These are phyloP conservation scores for Mariannaea sp. DNA, from an alignment of 2,329 filamentous ascomycete genomes.

Conservation along the genomic window DNA sequence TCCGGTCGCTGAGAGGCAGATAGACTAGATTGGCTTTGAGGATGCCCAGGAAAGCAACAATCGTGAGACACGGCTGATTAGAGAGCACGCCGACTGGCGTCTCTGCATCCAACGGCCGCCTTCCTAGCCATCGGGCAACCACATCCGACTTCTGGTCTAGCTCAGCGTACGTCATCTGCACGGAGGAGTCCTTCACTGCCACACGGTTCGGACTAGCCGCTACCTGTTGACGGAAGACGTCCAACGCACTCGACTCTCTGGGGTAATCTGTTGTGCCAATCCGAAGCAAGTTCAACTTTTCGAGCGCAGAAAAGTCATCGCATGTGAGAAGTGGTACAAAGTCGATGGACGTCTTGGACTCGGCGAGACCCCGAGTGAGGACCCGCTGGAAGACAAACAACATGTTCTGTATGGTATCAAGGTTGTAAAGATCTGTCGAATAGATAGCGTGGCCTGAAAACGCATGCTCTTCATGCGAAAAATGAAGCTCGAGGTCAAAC, in stretches of 20 bases:
- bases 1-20: conserved; percentile 30
- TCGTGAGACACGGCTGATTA: conserved; percentile 31
- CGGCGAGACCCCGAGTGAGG: conserved; percentile 17
- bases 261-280: neutral
- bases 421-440: conserved; percentile 27
- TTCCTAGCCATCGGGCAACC: conserved; percentile 26
- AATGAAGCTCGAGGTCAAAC: conserved; percentile 35
- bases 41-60: conserved; percentile 31
- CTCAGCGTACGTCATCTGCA: conserved; percentile 30
- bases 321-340: neutral
- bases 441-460: conserved; percentile 14
- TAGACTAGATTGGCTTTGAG: conserved; percentile 36
- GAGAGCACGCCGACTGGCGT: conserved; percentile 27
- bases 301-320: neutral
- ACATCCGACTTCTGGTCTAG: conserved; percentile 27
- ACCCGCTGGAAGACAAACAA: conserved; percentile 23
- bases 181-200: conserved; percentile 26
- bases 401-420: conserved; percentile 24
- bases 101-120: conserved; percentile 12
- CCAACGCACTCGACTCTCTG: conserved; percentile 27
- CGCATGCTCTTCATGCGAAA: conserved; percentile 19
- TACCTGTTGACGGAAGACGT: conserved; percentile 30
- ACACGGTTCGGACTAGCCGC: conserved; percentile 9
- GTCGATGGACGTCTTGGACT: conserved; percentile 13
- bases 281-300: neutral